Evolutionary conservation across 2,329 filamentous ascomycete genomes (phyloP).

Genomic region (Pleomassaria siparia): DNA sequence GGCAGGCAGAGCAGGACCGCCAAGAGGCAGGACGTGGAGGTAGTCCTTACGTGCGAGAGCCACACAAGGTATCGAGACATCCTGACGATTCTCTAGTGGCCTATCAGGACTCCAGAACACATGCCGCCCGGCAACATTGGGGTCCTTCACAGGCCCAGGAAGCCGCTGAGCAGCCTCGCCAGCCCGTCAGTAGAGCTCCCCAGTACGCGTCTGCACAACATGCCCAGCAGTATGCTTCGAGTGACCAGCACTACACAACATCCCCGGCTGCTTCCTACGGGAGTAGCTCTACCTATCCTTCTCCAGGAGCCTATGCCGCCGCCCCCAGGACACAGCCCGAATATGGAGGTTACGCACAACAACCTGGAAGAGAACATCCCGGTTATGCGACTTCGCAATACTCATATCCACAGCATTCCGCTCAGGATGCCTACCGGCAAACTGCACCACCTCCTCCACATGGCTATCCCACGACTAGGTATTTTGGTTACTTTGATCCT

Average conservation of each 20-base stretch:
- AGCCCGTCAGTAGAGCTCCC: slow-evolving; percentile 8
- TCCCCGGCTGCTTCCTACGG: slow-evolving; percentile 31
- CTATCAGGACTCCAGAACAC: slow-evolving; percentile 47
- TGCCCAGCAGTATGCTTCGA: slow-evolving; percentile 19
- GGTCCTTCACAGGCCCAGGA: slow-evolving; percentile 38
- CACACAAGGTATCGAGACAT: slow-evolving; percentile 44
- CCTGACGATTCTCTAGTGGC: slow-evolving; percentile 49
- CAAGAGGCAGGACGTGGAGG: slow-evolving; percentile 48
- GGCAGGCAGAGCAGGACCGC: slow-evolving; percentile 41
- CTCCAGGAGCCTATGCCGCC: slow-evolving; percentile 20
- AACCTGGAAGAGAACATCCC: slow-evolving; percentile 16
- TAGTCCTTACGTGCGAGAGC: slow-evolving; percentile 47
- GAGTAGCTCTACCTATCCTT: slow-evolving; percentile 27
- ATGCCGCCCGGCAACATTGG: slow-evolving; percentile 46
- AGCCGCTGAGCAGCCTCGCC: slow-evolving; percentile 17
- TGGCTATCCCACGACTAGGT: slow-evolving; percentile 33
- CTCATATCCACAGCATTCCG: slow-evolving; percentile 30
- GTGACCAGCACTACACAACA: slow-evolving; percentile 36
- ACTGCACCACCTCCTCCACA: slow-evolving; percentile 11
- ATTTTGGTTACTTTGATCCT: slow-evolving; percentile 45
- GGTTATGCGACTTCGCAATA: slow-evolving; percentile 24
- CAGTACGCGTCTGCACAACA: slow-evolving; percentile 14
- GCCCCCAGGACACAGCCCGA: slow-evolving; percentile 38
- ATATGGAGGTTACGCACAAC: slow-evolving; percentile 32
- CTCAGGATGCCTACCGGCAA: slow-evolving; percentile 32